Base-by-base conservation (phyloP, 805 yeast species). In the Wickerhamiella kurtzmanii region DNA sequence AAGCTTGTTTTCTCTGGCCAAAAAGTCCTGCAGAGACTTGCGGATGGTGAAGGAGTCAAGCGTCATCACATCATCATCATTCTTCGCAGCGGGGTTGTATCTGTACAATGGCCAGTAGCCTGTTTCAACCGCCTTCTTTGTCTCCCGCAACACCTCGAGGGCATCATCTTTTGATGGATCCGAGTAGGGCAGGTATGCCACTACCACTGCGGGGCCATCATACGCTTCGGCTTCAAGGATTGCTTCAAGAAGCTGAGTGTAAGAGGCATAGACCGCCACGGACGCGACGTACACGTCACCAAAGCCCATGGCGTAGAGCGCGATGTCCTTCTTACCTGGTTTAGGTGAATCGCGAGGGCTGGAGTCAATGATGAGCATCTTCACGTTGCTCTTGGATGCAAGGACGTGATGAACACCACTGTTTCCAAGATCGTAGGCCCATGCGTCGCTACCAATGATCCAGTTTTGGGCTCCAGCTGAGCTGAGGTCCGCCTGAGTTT, bases 41-140 rank as follows among this genome's bases (percentile, higher is more conserved):
- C 79, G 79, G 59, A 89, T 76, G 46, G 78, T 78, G 15, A 88
- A 77, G 3, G 96, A 87, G 63, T 89, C 96, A 46, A 89, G 72
- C 57, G 77, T 77, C 73, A 89, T 89, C 44, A 63, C 62, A n/a
- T 77, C 75, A 35, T 69, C 71, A 35, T 67, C 68, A 42, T 70
- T 73, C 44, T 72, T 63, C 8, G 63, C 53, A n/a, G n/a, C n/a
- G 47, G 96, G 95, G 56, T 85, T 74, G 67, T 74, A 89, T 61
- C 96, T 74, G 68, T 88, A 89, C 51, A 89, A 72, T 43, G 97
- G 97, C 94, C 96, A 87, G 68, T 82, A 81, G n/a, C 97, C 97
- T 32, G 87, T 70, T 58, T 85, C 96, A 41, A 89, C 94, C 19
- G 95, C 89, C 52, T 67, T 69, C 64, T 89, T 89, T 32, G 96